Evolutionary conservation across 805 yeast genomes (phyloP).

Genomic region (Sungouiella blattae): DNA sequence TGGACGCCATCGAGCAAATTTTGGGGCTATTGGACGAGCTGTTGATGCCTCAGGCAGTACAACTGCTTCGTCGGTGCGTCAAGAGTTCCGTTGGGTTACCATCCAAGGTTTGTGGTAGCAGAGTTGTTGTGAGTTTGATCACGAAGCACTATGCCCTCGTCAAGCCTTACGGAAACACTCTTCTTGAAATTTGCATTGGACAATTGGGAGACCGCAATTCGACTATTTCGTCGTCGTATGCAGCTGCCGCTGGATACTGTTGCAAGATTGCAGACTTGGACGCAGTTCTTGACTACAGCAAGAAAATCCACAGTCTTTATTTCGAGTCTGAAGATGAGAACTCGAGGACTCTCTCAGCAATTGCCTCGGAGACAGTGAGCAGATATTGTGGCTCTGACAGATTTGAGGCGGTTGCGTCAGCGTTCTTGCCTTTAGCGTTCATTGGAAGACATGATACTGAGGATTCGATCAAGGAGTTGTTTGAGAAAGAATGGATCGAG

Average conservation of each 20-base stretch:
- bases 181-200: slow-evolving; percentile 53
- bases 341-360: slow-evolving; percentile 50
- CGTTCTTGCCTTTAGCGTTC: slow-evolving; percentile 74
- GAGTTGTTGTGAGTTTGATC: slow-evolving; percentile 63
- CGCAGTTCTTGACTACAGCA: slow-evolving; percentile 51
- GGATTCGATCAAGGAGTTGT: slow-evolving; percentile 42
- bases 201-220: slow-evolving; percentile 71
- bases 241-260: slow-evolving; percentile 75
- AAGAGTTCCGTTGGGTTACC: slow-evolving; percentile 82
- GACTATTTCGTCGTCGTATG: slow-evolving; percentile 70
- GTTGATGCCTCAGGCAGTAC: slow-evolving; percentile 46
- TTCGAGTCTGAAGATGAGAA: slow-evolving; percentile 50
- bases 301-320: slow-evolving; percentile 49
- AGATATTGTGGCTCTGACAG: slow-evolving; percentile 60
- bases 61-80: slow-evolving; percentile 51
- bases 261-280: slow-evolving; percentile 58
- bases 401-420: slow-evolving; percentile 57
- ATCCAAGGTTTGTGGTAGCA: slow-evolving; percentile 81
- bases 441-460: slow-evolving; percentile 69
- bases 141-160: slow-evolving; percentile 47
- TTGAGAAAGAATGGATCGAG: slow-evolving; percentile 72
- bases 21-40: slow-evolving; percentile 53
- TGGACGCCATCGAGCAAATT: slow-evolving; percentile 77
- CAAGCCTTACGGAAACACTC: slow-evolving; percentile 54
- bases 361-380: slow-evolving; percentile 63